A percentile compares a stretch with the other conserved stretches of the same genome.
Conservation (phyloP, 1,284 basidiomycete genomes). For the Tetrapyrgos nigripes region DNA sequence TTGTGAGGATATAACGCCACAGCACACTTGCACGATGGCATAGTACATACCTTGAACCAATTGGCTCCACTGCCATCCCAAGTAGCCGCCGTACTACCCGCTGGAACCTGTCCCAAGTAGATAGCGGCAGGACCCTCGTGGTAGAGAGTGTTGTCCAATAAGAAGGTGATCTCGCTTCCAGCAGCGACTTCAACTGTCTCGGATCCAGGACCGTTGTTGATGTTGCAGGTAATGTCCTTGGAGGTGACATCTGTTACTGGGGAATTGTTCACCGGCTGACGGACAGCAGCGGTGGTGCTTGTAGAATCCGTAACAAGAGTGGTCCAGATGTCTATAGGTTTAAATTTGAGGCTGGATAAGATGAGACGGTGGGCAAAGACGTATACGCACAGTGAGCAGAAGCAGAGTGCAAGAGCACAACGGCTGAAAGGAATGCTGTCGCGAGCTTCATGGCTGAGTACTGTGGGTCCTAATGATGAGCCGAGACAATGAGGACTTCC, state of each 20-base stretch:
- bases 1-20: not conserved
- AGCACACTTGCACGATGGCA: no score
- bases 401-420: not conserved
- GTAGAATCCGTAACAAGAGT: not conserved
- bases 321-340: not conserved
- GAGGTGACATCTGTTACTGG: slow-evolving; percentile 45
- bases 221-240: slow-evolving; percentile 44
- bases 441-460: not conserved
- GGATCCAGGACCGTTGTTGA: slow-evolving; percentile 37
- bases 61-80: slow-evolving; percentile 52
- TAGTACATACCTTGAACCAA: slow-evolving; percentile 50
- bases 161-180: slow-evolving; percentile 45
- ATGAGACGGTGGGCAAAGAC: not conserved
- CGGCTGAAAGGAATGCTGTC: not conserved
- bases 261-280: slow-evolving; percentile 45
- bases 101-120: slow-evolving; percentile 46
- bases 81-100: slow-evolving; percentile 31
- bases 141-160: slow-evolving; percentile 45
- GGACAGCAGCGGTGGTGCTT: slow-evolving; percentile 21
- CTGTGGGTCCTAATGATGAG: no score
- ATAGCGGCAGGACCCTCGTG: slow-evolving; percentile 49
- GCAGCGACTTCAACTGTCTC: slow-evolving; percentile 45
- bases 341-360: not conserved
- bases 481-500: not conserved
- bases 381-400: not conserved